Evolutionary conservation across 768 basidiomycete species (phyloP).

Genomic region (Macrocybe gigantea): DNA sequence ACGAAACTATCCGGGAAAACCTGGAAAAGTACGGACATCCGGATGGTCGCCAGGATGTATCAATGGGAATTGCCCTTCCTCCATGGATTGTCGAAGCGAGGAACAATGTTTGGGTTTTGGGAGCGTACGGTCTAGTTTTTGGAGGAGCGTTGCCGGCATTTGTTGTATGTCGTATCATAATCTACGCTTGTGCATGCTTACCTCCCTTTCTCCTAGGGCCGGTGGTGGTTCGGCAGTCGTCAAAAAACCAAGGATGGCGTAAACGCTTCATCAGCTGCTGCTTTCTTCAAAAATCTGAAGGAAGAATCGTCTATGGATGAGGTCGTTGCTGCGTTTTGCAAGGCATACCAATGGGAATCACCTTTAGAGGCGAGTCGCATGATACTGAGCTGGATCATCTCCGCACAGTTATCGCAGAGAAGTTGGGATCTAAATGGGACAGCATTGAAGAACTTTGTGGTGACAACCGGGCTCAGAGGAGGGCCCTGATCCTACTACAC

Average conservation of each 20-base stretch:
- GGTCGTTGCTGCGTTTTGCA: slow-evolving; percentile 64
- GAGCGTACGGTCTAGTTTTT: slow-evolving; percentile 80
- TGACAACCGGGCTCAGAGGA: slow-evolving; percentile 32
- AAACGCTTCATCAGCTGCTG: slow-evolving; percentile 71
- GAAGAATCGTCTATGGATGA: slow-evolving; percentile 75
- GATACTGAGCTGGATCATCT: slow-evolving; percentile 36
- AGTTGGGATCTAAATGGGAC: slow-evolving; percentile 50
- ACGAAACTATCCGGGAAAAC: slow-evolving; percentile 89
- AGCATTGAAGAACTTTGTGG: slow-evolving; percentile 38
- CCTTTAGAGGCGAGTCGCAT: slow-evolving; percentile 18
- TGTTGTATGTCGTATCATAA: slow-evolving; percentile 45
- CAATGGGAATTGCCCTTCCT: slow-evolving; percentile 93
- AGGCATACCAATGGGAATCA: slow-evolving; percentile 58
- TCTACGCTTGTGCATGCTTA: background rate
- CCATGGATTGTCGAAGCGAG: slow-evolving; percentile 89
- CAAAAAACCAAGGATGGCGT: slow-evolving; percentile 91
- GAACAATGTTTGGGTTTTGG: slow-evolving; percentile 90
- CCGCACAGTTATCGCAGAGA: slow-evolving; percentile 43
- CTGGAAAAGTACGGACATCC: slow-evolving; percentile 88
- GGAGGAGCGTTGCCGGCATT: slow-evolving; percentile 81
- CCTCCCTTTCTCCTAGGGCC: slow-evolving; percentile 40
- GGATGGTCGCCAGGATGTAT: slow-evolving; percentile 91
- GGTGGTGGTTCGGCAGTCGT: slow-evolving; percentile 96
- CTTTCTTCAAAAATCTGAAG: slow-evolving; percentile 81
- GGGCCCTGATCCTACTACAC: slow-evolving; percentile 72